A percentile compares a stretch with the other conserved stretches of the same genome.
Conservation (phyloP, 192 early-diverging fungal species). For the Backusella macrospora region DNA sequence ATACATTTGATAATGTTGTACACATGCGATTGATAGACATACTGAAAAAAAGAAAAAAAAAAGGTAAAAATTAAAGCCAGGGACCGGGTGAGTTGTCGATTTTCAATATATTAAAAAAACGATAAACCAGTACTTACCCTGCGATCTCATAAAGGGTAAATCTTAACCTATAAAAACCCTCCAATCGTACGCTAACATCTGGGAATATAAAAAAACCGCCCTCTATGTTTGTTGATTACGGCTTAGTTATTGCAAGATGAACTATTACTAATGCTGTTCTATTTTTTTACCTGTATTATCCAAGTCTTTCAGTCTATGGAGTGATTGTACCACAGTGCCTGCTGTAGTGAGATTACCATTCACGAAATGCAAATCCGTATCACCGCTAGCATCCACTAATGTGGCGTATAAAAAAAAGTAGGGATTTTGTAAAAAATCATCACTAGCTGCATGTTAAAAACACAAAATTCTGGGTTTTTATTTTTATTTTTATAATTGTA, state of each 20-base stretch:
- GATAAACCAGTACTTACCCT: slow-evolving; percentile 46
- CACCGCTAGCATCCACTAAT: slow-evolving; percentile 72
- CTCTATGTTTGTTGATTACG: slow-evolving; percentile 39
- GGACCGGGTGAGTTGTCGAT: neutral
- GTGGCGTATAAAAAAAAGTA: slow-evolving; percentile 96
- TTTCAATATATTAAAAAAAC: neutral
- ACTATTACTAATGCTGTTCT: neutral
- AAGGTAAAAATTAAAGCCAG: neutral
- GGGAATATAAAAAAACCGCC: slow-evolving; percentile 96
- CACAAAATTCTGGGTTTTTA: slow-evolving; percentile 8
- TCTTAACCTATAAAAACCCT: slow-evolving; percentile 81
- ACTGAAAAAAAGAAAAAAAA: slow-evolving; percentile 52
- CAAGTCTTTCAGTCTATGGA: slow-evolving; percentile 85
- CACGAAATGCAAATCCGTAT: slow-evolving; percentile 83
- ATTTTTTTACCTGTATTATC: slow-evolving; percentile 58
- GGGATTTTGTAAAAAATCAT: slow-evolving; percentile 70
- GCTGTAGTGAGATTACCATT: slow-evolving; percentile 90
- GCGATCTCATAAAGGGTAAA: slow-evolving; percentile 91
- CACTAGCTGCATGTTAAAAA: neutral
- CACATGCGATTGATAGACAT: slow-evolving; percentile 57
- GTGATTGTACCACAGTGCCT: slow-evolving; percentile 91
- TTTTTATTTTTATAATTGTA: slow-evolving; percentile 22
- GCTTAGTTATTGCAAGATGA: neutral
- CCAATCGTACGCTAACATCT: slow-evolving; percentile 92
- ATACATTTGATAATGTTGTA: slow-evolving; percentile 75